Conservation (phyloP, 1,284 basidiomycete genomes). For the Rhizoctonia solani region DNA sequence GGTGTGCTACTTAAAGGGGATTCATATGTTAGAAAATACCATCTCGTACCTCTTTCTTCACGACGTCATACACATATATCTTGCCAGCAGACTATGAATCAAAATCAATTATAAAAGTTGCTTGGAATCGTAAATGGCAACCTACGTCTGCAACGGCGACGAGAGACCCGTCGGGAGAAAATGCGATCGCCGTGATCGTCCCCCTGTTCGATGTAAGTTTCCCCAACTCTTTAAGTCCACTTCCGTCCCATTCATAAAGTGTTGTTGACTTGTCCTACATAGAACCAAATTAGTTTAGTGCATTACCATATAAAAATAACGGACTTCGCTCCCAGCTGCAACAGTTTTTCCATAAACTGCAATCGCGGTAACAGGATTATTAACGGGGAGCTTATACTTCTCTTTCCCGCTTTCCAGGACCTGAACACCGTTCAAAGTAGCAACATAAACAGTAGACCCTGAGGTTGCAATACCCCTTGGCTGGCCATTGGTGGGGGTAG, state of each 20-base stretch:
- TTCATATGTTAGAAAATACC: too few species aligned
- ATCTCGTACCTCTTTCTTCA: slow-evolving; percentile 59
- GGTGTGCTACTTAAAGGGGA: not conserved
- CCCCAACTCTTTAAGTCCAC: slow-evolving; percentile 56
- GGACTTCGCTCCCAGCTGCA: slow-evolving; percentile 76
- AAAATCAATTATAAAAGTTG: not conserved
- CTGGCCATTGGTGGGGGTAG: slow-evolving; percentile 58
- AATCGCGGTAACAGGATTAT: slow-evolving; percentile 61
- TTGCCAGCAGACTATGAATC: slow-evolving; percentile 68
- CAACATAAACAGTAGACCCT: slow-evolving; percentile 69
- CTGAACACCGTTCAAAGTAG: slow-evolving; percentile 68
- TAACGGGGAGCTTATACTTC: slow-evolving; percentile 58
- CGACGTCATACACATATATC: slow-evolving; percentile 76
- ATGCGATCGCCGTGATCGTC: slow-evolving; percentile 74
- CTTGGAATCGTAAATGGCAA: slow-evolving; percentile 33
- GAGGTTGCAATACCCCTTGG: slow-evolving; percentile 75
- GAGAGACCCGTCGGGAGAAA: slow-evolving; percentile 75
- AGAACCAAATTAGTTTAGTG: not conserved
- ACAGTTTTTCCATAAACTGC: slow-evolving; percentile 57
- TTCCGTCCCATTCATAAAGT: slow-evolving; percentile 72
- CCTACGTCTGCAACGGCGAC: slow-evolving; percentile 82
- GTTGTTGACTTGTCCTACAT: slow-evolving; percentile 72
- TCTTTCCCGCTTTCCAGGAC: slow-evolving; percentile 69
- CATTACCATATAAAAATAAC: slow-evolving; percentile 39
- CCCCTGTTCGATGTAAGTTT: slow-evolving; percentile 73